Conservation (phyloP, 2,329 filamentous ascomycete species). For the Penicillium italicum region DNA sequence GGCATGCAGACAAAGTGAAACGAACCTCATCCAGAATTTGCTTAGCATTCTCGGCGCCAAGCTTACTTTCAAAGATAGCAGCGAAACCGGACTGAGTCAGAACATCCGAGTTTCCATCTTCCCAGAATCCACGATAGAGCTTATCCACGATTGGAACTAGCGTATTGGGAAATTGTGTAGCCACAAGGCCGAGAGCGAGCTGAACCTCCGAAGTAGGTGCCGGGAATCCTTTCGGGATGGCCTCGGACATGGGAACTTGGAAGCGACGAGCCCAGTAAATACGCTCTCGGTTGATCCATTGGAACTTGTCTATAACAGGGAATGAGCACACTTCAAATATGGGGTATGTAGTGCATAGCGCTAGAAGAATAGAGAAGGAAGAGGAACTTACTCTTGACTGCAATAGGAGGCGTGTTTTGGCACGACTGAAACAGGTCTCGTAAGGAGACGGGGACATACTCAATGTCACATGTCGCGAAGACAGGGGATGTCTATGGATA, state of each 20-base stretch:
- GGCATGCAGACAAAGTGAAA: background rate
- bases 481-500: constrained; percentile 12
- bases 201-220: constrained; percentile 9
- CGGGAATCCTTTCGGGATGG: constrained; percentile 11
- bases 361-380: background rate
- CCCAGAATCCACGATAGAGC: constrained; percentile 11
- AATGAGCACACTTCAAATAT: background rate
- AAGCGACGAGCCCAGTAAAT: constrained; percentile 17
- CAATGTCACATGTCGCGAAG: constrained; percentile 12
- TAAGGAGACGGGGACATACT: constrained; percentile 13
- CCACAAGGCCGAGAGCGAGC: constrained; percentile 2
- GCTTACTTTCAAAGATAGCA: background rate
- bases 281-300: constrained; percentile 17
- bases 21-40: background rate
- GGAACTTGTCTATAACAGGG: constrained; percentile 7
- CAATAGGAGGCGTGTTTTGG: constrained; percentile 11
- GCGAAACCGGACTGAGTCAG: constrained; percentile 1
- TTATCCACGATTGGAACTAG: background rate
- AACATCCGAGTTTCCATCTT: constrained; percentile 1
- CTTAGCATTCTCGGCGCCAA: background rate
- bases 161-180: constrained; percentile 5
- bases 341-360: background rate
- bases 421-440: constrained; percentile 14
- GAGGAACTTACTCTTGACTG: constrained; percentile 11
- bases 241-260: constrained; percentile 10